Base-by-base conservation (phyloP, 768 basidiomycete species). In the Fistulinella prunicolor region DNA sequence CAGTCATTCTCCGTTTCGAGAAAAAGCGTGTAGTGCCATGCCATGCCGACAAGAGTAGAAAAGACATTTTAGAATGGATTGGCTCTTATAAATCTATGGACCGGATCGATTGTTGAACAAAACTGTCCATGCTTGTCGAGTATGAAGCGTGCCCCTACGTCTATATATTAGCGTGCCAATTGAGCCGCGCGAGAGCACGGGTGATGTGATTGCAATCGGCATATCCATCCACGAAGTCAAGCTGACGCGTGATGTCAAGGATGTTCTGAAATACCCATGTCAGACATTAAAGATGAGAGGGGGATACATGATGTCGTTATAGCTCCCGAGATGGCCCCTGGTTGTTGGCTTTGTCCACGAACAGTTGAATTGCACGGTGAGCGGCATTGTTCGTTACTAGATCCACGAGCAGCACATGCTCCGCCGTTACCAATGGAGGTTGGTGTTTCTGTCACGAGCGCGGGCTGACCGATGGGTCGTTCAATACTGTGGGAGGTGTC, bases 201-300 rank as follows among this genome's bases (percentile, higher is more conserved):
- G 37, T 42, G 44, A 41, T 37, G 48, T 30, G 53, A 29, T 36
- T 50, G 26, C 46, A 55, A 50, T 50, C 35, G 41, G 51, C 22
- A 38, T 42, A 45, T 54, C 53, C 46, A 44, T 75, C 4, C 73
- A 72, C 23, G 76, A 73, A 42, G 78, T 77, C 34, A 71, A 72
- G 32, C 77, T 62, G 39, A 67, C 62, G 46, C 72, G 30, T 9
- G 73, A 56, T 76, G 79, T 47, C 66, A 61, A 39, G 43, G 46
- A 26, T 51, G 54, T 44, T 51, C 56, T 56, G 55, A 47, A 49
- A 49, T 47, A 51, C 62, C 53, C 41, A 50, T 43, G 47, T 59
- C 60, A 38, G 57, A 60, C 37, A 60, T 50, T 23, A 65, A 68
- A 42, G 66, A 47, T 50, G 64, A 52, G 24, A 64, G 59, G 43